Base-by-base conservation (phyloP, 2,329 filamentous ascomycete genomes). In the Aspergillus chevalieri region DNA sequence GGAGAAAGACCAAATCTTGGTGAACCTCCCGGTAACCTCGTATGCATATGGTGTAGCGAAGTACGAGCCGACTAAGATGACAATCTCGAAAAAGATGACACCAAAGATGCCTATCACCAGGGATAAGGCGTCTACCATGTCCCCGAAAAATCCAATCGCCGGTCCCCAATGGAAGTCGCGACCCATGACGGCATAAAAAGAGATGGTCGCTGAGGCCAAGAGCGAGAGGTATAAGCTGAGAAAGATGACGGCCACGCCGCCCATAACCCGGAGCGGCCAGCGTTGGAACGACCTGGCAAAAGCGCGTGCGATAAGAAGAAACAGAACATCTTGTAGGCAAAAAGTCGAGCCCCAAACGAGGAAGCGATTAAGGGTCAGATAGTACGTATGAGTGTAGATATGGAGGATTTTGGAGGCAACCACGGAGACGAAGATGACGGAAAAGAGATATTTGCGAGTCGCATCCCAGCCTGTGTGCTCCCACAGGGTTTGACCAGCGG, bases 271-370 rank as follows among this genome's bases (percentile, higher is more conserved):
- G 10, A 44, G 8, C 55, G 56, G 56, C 45, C 48, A 44, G 19
- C 50, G 38, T 12, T 48, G 38, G 24, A 50, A 57, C 7, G 53
- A 47, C 2, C 47, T 50, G 24, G 53, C 53, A 19, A 59, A 41
- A 14, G 14, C 7, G 10, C 52, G 52, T 3, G 52, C 48, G 9
- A 60, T 30, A 4, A 54, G 30, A 9, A 60, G 49, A 21, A 53
- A 57, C 10, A 51, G 43, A 15, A 56, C 44, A 54, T 63, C 60
- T 38, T 59, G 57, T 4, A 59, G 22, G 36, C 62, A 57, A 36
- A 63, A 62, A 9, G 60, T 62, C 8, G 52, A 52, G 14, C 58
- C 57, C 60, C 60, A 63, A 26, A 54, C 44, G 10, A 57, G 43
- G 22, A 63, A 54, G 24, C 52, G 52, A 12, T 21, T 39, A 12